Evolutionary conservation across 768 basidiomycete species (phyloP).

Genomic region (Candolleomyces eurysporus): DNA sequence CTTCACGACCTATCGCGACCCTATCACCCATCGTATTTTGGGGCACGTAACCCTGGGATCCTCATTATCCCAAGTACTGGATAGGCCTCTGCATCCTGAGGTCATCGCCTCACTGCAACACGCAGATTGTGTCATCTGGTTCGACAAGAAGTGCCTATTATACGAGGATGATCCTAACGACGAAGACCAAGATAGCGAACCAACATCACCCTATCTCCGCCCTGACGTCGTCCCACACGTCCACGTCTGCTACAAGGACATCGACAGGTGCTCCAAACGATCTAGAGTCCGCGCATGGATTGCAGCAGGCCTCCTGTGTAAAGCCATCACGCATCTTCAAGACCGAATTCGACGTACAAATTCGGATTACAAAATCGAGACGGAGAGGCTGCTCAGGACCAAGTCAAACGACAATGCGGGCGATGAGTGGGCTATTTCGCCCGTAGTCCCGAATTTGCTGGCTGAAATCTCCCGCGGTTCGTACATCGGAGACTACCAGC

Average conservation of each 20-base stretch:
- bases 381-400: not conserved
- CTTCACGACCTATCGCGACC: slow-evolving; percentile 38
- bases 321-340: not conserved
- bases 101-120: slow-evolving; percentile 37
- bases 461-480: not conserved
- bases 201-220: slow-evolving; percentile 5
- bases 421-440: no score
- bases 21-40: slow-evolving; percentile 26
- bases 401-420: not conserved
- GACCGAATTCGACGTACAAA: not conserved
- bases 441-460: no score
- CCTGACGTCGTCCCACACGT: slow-evolving; percentile 21
- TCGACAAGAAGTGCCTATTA: slow-evolving; percentile 26
- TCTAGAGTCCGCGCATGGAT: slow-evolving; percentile 62
- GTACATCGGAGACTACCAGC: not conserved
- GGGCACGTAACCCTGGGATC: slow-evolving; percentile 54
- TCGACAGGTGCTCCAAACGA: slow-evolving; percentile 31
- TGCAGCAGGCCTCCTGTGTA: slow-evolving; percentile 24
- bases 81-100: slow-evolving; percentile 21
- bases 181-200: not conserved
- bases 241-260: slow-evolving; percentile 49
- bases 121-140: slow-evolving; percentile 56
- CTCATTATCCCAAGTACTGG: slow-evolving; percentile 35
- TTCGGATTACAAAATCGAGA: not conserved
- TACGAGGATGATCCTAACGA: not conserved